These are phyloP conservation scores for Melastoma candidum DNA, from an alignment of 441 rosid species.

Conservation along the genomic window DNA sequence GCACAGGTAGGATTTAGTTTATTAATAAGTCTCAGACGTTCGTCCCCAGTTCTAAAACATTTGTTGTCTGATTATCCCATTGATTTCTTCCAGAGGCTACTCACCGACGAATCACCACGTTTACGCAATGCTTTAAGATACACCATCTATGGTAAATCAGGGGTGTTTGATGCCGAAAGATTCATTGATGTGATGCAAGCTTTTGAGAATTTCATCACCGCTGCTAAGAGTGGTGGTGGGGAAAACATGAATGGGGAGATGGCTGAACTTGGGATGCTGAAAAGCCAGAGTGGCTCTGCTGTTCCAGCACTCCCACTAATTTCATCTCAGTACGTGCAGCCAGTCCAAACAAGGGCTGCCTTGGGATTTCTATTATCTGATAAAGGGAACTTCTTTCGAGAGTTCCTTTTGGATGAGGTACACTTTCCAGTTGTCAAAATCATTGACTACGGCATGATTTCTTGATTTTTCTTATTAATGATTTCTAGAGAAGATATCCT, in stretches of 20 bases:
- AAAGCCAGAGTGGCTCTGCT: conserved; percentile 25
- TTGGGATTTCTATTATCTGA: conserved; percentile 80
- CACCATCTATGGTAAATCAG: conserved; percentile 87
- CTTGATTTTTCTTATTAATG: no score
- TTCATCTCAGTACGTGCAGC: conserved; percentile 41
- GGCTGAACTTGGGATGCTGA: conserved; percentile 83
- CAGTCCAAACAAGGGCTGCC: conserved; percentile 82
- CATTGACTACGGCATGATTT: no score
- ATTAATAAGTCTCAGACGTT: background rate
- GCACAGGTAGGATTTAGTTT: conserved; percentile 57
- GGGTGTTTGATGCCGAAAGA: conserved; percentile 95
- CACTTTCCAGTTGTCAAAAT: background rate
- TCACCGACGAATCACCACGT: conserved; percentile 90
- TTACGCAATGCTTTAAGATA: conserved; percentile 79
- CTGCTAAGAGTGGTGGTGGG: conserved; percentile 99
- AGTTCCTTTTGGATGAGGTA: conserved; percentile 98
- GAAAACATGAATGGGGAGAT: conserved; percentile 74
- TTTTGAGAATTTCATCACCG: conserved; percentile 86
- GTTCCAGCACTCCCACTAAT: conserved; percentile 31
- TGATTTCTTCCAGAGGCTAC: conserved; percentile 54
- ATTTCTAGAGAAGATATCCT: no score
- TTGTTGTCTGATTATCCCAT: background rate
- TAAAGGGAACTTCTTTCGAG: conserved; percentile 84
- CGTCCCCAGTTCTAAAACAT: background rate
- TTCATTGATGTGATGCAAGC: conserved; percentile 99